Evolutionary conservation across 129 eudicot species (phyloP).

Genomic region (Deinandra increscens): DNA sequence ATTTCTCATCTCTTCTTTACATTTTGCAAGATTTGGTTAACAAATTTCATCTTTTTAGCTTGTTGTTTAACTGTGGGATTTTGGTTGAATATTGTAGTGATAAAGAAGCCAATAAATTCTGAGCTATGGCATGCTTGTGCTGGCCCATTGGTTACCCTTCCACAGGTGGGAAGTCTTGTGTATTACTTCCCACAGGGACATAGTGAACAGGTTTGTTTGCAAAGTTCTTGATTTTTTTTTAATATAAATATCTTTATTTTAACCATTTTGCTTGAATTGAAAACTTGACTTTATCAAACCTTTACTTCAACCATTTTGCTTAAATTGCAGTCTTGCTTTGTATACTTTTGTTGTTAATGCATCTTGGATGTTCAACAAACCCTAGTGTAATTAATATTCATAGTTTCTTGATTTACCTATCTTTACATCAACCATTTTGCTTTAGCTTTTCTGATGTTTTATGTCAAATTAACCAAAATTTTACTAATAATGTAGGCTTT

Average conservation of each 20-base stretch:
- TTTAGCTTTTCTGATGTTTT: not conserved
- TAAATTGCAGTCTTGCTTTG: conserved; percentile 5
- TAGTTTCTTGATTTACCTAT: not conserved
- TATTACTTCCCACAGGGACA: conserved; percentile 99
- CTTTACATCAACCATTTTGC: not conserved
- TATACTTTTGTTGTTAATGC: conserved; percentile 10
- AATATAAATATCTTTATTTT: not conserved
- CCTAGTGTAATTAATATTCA: not conserved
- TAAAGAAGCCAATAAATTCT: conserved; percentile 66
- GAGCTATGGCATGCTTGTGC: conserved; percentile 99
- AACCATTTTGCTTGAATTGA: conserved; percentile 17
- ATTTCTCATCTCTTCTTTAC: not conserved
- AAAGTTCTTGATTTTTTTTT: not conserved
- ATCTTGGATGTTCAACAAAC: not conserved
- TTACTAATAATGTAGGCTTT: not conserved
- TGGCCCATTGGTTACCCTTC: conserved; percentile 90
- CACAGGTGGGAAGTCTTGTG: conserved; percentile 96
- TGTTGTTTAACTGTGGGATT: not conserved
- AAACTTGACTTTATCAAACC: not conserved
- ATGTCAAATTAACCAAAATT: not conserved
- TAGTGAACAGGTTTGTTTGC: conserved; percentile 81
- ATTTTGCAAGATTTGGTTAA: conserved; percentile 10
- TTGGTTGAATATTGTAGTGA: conserved; percentile 10
- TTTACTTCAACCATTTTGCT: conserved; percentile 14
- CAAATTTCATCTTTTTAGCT: conserved; percentile 2